A percentile compares a stretch with the other conserved stretches of the same genome.
Conservation (phyloP, 257 asterid species). For the Penstemon eatonii region DNA sequence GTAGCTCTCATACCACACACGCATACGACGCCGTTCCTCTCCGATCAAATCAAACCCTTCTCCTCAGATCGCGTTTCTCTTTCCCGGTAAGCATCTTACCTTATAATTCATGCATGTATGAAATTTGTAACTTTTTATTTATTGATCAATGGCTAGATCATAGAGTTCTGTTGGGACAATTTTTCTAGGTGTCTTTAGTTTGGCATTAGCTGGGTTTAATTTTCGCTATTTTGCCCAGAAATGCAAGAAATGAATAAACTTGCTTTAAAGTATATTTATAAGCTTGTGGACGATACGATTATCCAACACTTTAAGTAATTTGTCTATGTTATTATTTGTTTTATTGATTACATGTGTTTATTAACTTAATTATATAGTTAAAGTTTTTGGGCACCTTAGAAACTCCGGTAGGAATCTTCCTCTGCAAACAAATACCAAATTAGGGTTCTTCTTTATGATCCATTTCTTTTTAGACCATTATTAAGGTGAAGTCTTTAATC, state of each 20-base stretch:
- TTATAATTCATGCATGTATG: slow-evolving; percentile 17
- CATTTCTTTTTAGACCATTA: no score
- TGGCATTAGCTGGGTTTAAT: slow-evolving; percentile 1
- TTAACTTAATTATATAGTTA: not conserved
- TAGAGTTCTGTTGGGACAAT: slow-evolving; percentile 31
- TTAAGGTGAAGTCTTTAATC: no score
- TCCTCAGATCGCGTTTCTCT: not conserved
- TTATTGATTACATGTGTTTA: not conserved
- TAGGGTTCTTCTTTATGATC: no score
- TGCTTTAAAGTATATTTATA: not conserved
- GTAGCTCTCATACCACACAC: slow-evolving; percentile 10
- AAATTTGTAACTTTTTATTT: slow-evolving; percentile 16
- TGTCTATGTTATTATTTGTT: slow-evolving; percentile 9
- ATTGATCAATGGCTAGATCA: slow-evolving; percentile 32
- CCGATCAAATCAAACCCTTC: slow-evolving; percentile 32
- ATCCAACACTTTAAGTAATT: not conserved
- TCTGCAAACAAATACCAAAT: no score
- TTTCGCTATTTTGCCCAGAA: not conserved
- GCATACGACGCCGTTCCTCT: slow-evolving; percentile 21
- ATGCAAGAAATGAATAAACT: not conserved
- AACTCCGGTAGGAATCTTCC: not conserved
- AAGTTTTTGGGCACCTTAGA: slow-evolving; percentile 9
- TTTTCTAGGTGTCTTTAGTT: slow-evolving; percentile 38
- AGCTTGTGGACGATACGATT: slow-evolving; percentile 1
- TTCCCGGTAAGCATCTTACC: slow-evolving; percentile 30